Evolutionary conservation across 2,329 filamentous ascomycete genomes (phyloP).

Genomic region (Cladosporium cucumerinum): DNA sequence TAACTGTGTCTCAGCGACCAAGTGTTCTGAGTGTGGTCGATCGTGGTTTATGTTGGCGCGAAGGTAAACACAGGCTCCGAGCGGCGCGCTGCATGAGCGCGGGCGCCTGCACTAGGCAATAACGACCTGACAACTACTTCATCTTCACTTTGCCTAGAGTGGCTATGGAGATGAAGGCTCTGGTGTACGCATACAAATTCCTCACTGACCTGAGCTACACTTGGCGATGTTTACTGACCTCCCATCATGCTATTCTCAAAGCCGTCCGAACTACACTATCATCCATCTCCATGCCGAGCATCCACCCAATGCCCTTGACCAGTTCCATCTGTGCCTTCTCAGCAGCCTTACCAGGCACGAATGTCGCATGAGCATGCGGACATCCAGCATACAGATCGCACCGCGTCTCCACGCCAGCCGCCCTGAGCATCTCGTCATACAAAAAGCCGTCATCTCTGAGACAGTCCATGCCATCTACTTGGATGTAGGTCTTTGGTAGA

Average conservation of each 20-base stretch:
- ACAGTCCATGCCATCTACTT: slow-evolving; percentile 51
- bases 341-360: slow-evolving; percentile 32
- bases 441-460: slow-evolving; percentile 53
- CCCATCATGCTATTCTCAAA: not conserved
- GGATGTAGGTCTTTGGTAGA: slow-evolving; percentile 47
- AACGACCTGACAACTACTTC: not conserved
- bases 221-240: not conserved
- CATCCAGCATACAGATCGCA: slow-evolving; percentile 45
- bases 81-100: not conserved
- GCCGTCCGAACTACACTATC: not conserved
- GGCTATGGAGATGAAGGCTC: not conserved
- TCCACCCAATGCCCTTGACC: slow-evolving; percentile 34
- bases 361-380: slow-evolving; percentile 41
- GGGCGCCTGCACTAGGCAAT: not conserved
- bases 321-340: slow-evolving; percentile 29
- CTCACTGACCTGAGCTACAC: not conserved
- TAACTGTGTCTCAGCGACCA: not conserved
- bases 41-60: not conserved
- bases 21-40: not conserved
- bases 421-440: slow-evolving; percentile 49
- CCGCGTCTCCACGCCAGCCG: slow-evolving; percentile 44
- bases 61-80: not conserved
- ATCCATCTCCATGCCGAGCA: slow-evolving; percentile 23
- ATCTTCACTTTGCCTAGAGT: not conserved
- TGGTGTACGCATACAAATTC: not conserved